These are phyloP conservation scores for Triticum turgidum DNA, from an alignment of 176 grass and related monocot species.

Conservation along the genomic window DNA sequence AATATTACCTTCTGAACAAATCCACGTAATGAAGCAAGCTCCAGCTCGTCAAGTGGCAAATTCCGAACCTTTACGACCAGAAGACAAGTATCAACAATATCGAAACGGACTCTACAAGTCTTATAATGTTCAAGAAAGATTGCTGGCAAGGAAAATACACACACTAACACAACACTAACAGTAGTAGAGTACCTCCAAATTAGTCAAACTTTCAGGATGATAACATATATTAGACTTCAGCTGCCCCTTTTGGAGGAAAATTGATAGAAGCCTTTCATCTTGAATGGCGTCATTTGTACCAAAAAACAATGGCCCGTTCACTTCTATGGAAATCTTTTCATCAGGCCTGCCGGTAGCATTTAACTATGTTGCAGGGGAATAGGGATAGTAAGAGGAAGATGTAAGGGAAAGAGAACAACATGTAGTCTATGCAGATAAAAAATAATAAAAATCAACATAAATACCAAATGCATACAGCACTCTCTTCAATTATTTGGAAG, in stretches of 20 bases:
- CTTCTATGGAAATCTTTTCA: slow-evolving; percentile 87
- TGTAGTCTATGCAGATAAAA: slow-evolving; percentile 17
- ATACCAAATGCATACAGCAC: background rate
- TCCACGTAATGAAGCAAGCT: slow-evolving; percentile 94
- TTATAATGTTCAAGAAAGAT: slow-evolving; percentile 23
- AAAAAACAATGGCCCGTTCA: slow-evolving; percentile 72
- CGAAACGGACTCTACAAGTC: slow-evolving; percentile 14
- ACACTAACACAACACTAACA: slow-evolving; percentile 19
- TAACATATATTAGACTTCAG: slow-evolving; percentile 91
- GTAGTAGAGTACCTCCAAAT: slow-evolving; percentile 73
- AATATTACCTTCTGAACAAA: slow-evolving; percentile 86
- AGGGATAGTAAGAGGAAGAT: slow-evolving; percentile 30
- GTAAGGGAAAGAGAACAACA: background rate
- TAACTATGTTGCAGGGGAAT: slow-evolving; percentile 57
- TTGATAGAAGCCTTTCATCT: slow-evolving; percentile 60
- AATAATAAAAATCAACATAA: slow-evolving; percentile 20
- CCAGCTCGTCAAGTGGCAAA: slow-evolving; percentile 95
- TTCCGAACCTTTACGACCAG: slow-evolving; percentile 77
- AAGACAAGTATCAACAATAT: slow-evolving; percentile 37
- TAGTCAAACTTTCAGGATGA: slow-evolving; percentile 75
- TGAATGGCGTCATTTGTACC: slow-evolving; percentile 54
- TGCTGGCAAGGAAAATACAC: slow-evolving; percentile 36
- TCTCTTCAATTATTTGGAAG: background rate
- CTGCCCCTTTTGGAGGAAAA: slow-evolving; percentile 98
- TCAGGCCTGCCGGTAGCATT: slow-evolving; percentile 91